phyloP scores from a whole-genome alignment of 164 flowering plant species.

The Kalanchoe fedtschenkoi region DNA sequence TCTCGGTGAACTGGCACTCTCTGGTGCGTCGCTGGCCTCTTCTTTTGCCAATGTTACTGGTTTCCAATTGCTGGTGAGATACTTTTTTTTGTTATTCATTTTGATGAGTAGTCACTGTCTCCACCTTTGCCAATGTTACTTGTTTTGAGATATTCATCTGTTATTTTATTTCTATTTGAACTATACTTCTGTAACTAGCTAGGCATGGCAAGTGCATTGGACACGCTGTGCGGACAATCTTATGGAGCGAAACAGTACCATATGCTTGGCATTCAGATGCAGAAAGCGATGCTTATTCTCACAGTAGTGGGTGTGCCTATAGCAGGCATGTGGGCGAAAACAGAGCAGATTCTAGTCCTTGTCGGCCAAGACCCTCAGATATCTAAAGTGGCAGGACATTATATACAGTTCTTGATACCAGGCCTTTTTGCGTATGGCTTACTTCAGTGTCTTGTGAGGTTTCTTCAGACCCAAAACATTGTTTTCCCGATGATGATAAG shows the following conservation, averaged over 20 bases:
- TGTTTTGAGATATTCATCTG: not conserved
- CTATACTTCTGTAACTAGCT: conserved; percentile 12
- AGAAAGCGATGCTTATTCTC: conserved; percentile 38
- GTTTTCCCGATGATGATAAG: conserved; percentile 38
- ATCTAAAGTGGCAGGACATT: conserved; percentile 25
- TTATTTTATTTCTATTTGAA: too few species aligned
- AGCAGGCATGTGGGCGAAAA: conserved; percentile 33
- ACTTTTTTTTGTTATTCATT: not conserved
- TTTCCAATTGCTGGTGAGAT: conserved; percentile 40
- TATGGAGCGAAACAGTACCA: conserved; percentile 40
- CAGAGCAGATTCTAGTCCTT: conserved; percentile 17
- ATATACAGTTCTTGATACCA: conserved; percentile 33
- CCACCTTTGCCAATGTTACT: not conserved
- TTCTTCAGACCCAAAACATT: conserved; percentile 40
- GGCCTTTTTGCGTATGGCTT: conserved; percentile 32
- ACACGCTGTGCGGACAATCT: conserved; percentile 41
- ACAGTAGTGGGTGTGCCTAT: conserved; percentile 26
- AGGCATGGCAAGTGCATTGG: conserved; percentile 41
- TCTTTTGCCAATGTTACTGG: conserved; percentile 41
- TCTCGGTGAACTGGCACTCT: conserved; percentile 40
- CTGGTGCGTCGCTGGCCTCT: conserved; percentile 40
- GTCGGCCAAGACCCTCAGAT: conserved; percentile 32
- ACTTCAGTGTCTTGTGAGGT: conserved; percentile 30
- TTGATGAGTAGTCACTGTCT: not conserved
- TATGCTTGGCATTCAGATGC: conserved; percentile 35